Percentiles rank a stretch among this genome's conserved stretches.
Conservation (phyloP, 208 protist species). For the Strigomonas culicis region DNA sequence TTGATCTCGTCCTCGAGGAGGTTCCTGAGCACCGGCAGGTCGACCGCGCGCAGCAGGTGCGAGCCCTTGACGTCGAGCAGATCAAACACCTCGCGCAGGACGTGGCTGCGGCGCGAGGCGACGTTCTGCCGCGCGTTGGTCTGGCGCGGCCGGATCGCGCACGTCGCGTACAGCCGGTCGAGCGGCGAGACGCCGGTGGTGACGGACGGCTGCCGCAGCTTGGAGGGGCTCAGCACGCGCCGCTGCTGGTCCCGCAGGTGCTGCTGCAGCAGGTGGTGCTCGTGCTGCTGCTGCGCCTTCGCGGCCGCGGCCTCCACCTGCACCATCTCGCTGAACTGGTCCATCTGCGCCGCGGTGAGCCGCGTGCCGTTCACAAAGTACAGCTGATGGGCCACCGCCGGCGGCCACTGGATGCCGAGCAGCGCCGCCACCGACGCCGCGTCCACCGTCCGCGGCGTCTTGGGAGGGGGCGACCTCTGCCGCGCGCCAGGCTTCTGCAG, state of each 20-base stretch:
- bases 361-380: slow-evolving; percentile 57
- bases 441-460: neutral
- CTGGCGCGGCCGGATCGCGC: slow-evolving; percentile 1
- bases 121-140: neutral
- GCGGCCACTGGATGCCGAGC: slow-evolving; percentile 64
- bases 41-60: slow-evolving; percentile 22
- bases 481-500: neutral
- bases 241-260: neutral
- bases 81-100: slow-evolving; percentile 60
- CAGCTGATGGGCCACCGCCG: slow-evolving; percentile 14
- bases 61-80: slow-evolving; percentile 48
- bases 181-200: neutral
- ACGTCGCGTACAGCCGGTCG: slow-evolving; percentile 1
- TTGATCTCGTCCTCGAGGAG: slow-evolving; percentile 52
- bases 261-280: neutral
- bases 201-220: neutral
- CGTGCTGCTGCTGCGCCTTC: neutral
- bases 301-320: slow-evolving; percentile 23
- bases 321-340: slow-evolving; percentile 50
- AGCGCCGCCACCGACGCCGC: slow-evolving; percentile 35
- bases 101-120: slow-evolving; percentile 19
- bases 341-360: slow-evolving; percentile 41
- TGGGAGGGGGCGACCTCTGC: neutral
- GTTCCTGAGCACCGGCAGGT: slow-evolving; percentile 34
- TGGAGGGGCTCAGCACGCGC: slow-evolving; percentile 5